Evolutionary conservation across 179 eudicot genomes (phyloP).

Genomic region (Camellia oleifera): DNA sequence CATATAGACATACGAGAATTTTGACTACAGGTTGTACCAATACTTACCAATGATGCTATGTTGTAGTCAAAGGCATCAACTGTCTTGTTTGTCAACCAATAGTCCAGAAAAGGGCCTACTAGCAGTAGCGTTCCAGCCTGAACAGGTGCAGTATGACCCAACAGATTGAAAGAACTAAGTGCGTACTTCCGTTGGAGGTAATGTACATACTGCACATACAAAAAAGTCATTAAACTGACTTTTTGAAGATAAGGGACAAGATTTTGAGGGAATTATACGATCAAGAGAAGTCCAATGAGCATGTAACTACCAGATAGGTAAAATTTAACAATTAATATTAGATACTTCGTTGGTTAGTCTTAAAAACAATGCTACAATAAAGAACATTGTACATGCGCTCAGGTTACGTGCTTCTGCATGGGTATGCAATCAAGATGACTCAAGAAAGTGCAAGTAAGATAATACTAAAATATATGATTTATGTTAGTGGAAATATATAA

Average conservation of each 20-base stretch:
- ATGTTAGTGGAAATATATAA: background rate
- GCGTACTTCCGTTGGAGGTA: constrained; percentile 49
- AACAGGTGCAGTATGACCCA: constrained; percentile 53
- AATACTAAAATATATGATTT: background rate
- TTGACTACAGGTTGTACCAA: background rate
- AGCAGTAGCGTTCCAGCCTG: constrained; percentile 46
- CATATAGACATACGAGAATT: too few relatives aligned
- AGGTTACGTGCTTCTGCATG: background rate
- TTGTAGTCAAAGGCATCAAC: constrained; percentile 37
- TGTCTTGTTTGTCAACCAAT: constrained; percentile 46
- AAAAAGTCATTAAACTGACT: background rate
- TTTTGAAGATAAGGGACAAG: too few relatives aligned
- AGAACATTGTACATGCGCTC: background rate
- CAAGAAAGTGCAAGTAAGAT: background rate
- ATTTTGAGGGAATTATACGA: background rate
- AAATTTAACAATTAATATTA: background rate
- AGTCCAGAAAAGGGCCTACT: constrained; percentile 48
- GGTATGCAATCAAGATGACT: background rate
- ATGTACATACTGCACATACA: constrained; percentile 41
- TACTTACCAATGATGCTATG: constrained; percentile 34
- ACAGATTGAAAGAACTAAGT: constrained; percentile 14
- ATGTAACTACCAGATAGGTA: background rate
- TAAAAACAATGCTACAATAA: background rate
- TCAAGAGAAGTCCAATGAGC: background rate
- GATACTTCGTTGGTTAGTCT: background rate